Conservation (phyloP, 306 rosid species). For the Lathyrus tuberosus region DNA sequence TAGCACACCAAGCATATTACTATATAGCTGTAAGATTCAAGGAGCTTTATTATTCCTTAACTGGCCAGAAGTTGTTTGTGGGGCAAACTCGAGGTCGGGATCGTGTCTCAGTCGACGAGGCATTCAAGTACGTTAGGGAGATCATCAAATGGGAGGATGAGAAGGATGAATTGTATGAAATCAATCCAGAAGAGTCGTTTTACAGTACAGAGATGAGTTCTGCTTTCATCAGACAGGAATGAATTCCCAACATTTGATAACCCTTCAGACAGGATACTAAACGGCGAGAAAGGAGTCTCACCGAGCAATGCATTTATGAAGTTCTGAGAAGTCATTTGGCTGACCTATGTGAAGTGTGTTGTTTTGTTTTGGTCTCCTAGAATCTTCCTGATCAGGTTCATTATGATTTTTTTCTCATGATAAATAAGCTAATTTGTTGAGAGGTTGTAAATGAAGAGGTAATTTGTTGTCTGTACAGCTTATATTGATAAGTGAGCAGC, state of each 20-base stretch:
- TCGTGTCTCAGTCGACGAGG: constrained; percentile 67
- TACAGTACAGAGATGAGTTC: constrained; percentile 76
- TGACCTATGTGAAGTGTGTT: constrained; percentile 33
- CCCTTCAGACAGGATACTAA: constrained; percentile 25
- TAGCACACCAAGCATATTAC: constrained; percentile 82
- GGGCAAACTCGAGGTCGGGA: constrained; percentile 72
- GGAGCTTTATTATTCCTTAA: constrained; percentile 69
- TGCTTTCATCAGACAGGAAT: constrained; percentile 60
- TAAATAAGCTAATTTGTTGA: constrained; percentile 49
- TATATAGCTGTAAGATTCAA: constrained; percentile 82
- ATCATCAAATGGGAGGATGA: constrained; percentile 85
- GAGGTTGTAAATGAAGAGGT: constrained; percentile 57
- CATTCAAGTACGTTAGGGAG: constrained; percentile 79
- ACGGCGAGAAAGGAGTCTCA: constrained; percentile 16
- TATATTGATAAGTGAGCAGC: constrained; percentile 46
- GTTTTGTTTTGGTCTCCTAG: constrained; percentile 37
- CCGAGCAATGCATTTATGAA: constrained; percentile 39
- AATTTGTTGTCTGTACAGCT: constrained; percentile 57
- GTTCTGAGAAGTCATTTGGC: constrained; percentile 29
- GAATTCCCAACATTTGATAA: constrained; percentile 32
- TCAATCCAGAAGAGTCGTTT: constrained; percentile 66
- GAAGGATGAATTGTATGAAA: constrained; percentile 62
- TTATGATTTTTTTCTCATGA: constrained; percentile 45
- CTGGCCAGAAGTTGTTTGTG: constrained; percentile 68
- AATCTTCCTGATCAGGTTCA: constrained; percentile 43